Base-by-base conservation (phyloP, 75 land plant species). In the Sequoiadendron giganteum region DNA sequence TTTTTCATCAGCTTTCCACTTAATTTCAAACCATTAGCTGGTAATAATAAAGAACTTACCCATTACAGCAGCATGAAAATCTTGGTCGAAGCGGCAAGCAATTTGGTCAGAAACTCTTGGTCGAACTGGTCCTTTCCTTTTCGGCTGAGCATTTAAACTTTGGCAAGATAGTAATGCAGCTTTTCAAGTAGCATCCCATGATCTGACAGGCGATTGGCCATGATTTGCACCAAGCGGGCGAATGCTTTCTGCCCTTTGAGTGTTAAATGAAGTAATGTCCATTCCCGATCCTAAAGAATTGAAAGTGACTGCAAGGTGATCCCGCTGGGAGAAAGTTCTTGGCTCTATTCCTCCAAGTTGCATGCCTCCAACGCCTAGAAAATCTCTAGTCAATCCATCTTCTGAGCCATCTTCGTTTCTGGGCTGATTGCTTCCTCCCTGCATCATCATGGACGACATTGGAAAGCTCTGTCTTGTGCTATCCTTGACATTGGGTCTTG, bases 311-410 rank as follows among this genome's bases (percentile, higher is more conserved):
- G 68, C 68, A 61, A 61, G n/a, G 8, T 61, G 68, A 25, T 61
- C 68, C 5, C 1, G 68, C 8, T 61, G 68, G 84, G 93, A 72
- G 93, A 90, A 39, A 88, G 76, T 30, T 89, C 85, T 82, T 91
- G 84, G 3, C 7, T 82, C 52, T 3, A 93, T 76, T 30, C 86
- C 86, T 52, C 68, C 56, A 8, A 19, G 7, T 2, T 34, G 40
- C 1, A 42, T 83, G 8, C 89, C 91, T 32, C 91, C 91, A 36
- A 91, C 92, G 38, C 97, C 95, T 86, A 96, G 92, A 88, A 96
- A 96, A 80, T 96, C 97, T 85, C 96, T 91, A 5, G 97, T 95
- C 87, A 94, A 85, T 56, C 88, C 90, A 70, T 95, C 94, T 38
- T 55, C 91, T 65, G 65, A 89, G 5, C 65, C 81, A 76, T 79